Percentiles rank a stretch among this genome's conserved stretches.
Evolutionary conservation across 2,329 filamentous ascomycete genomes (phyloP).

Genomic region (Incumbomyces delicatus): DNA sequence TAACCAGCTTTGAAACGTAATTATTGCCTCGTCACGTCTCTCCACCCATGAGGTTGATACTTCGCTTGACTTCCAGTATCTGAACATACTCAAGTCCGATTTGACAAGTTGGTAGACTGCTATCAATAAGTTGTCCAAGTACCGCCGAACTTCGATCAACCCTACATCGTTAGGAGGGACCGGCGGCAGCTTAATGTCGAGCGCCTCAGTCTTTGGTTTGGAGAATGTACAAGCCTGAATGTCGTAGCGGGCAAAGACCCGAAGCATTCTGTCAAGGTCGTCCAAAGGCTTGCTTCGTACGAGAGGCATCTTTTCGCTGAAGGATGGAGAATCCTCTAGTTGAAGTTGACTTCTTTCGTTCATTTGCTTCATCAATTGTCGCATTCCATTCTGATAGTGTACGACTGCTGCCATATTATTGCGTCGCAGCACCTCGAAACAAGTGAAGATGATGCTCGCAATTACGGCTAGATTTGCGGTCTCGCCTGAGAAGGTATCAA

Average conservation of each 20-base stretch:
- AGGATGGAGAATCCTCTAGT: background rate
- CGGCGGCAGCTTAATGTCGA: constrained; percentile 14
- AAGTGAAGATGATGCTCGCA: constrained; percentile 55
- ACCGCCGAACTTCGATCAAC: constrained; percentile 18
- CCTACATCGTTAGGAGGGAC: constrained; percentile 17
- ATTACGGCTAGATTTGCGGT: constrained; percentile 50
- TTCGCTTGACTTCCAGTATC: constrained; percentile 16
- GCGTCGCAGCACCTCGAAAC: constrained; percentile 43
- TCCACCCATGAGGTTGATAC: constrained; percentile 17
- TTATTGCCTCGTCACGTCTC: constrained; percentile 15
- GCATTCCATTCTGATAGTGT: constrained; percentile 21
- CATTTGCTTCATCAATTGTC: constrained; percentile 21
- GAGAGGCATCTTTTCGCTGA: background rate
- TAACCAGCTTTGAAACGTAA: constrained; percentile 20
- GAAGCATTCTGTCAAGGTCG: constrained; percentile 19
- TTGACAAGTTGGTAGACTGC: constrained; percentile 22
- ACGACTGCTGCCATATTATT: constrained; percentile 23
- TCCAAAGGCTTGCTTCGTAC: constrained; percentile 18
- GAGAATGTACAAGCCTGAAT: constrained; percentile 23
- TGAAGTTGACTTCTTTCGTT: constrained; percentile 6
- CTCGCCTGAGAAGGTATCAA: constrained; percentile 33
- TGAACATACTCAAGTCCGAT: constrained; percentile 20
- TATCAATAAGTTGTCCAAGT: constrained; percentile 22
- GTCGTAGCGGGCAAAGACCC: constrained; percentile 22
- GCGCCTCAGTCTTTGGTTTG: constrained; percentile 16